Evolutionary conservation across 495 filamentous ascomycete genomes (phyloP), one percentile per base, ranked within the genome.

Genomic region (Penicillium tannophilum): DNA sequence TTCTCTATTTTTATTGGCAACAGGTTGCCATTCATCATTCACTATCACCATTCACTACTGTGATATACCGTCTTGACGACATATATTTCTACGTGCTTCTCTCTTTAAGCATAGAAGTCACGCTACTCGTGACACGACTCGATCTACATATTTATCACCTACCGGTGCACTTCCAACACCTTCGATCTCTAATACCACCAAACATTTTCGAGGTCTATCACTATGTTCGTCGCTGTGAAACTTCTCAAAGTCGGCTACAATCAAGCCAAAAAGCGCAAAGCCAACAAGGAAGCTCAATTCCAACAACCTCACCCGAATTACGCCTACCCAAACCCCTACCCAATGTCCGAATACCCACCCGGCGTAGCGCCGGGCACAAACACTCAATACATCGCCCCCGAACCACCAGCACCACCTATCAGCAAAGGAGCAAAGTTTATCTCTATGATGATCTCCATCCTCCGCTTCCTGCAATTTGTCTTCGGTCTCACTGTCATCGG

Each of bases 401-500:
- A 41, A 7, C 39, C 39, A 16, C 33, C 46, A 58, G 16, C 48
- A 45, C 41, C 54, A 30, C 33, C 52, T n/a, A 33, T 35, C 16
- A 62, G 61, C 64, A 61, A 63, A 59, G 11, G 46, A 43, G 14
- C 57, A 41, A 68, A 62, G 26, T 1, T 54, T 2, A 20, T 50
- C 16, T 39, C 36, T 16, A 66, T 68, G 58, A 17, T 66, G 28
- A 59, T 61, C 20, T 71, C 82, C 16, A 36, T 79, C 52, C 73
- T 90, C 0, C 88, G 91, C 66, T 80, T 90, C 73, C 67, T 84
- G 46, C 88, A 93, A 55, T 86, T 96, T 67, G 76, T 88, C 61
- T 78, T 95, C 59, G 90, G 86, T 19, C 65, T 96, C 48, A 80
- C 86, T 0, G 89, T 94, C 56, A 83, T 86, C 59, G 91, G 86